Percentiles rank a stretch among this genome's conserved stretches.
phyloP scores from a whole-genome alignment of 208 protist genomes.

The Angomonas desouzai region DNA sequence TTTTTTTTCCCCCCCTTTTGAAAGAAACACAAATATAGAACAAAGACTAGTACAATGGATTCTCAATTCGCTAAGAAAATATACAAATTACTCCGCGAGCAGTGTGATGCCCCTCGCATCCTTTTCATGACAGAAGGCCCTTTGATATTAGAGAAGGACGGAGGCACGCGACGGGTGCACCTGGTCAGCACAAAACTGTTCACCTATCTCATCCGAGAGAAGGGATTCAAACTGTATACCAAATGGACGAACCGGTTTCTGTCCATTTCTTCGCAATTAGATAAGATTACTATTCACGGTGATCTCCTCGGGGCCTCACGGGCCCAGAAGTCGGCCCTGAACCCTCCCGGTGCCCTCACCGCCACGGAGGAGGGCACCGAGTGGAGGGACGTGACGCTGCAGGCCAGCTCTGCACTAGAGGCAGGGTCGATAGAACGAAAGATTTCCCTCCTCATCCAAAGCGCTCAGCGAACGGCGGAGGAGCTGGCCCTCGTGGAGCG shows the following conservation, averaged over 20 bases:
- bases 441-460: conserved; percentile 41
- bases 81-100: conserved; percentile 64
- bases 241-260: conserved; percentile 71
- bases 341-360: conserved; percentile 14
- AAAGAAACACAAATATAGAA: not conserved
- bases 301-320: conserved; percentile 16
- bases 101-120: conserved; percentile 68
- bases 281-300: conserved; percentile 22
- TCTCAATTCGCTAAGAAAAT: conserved; percentile 26
- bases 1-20: conserved; percentile 1
- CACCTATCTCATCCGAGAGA: conserved; percentile 80
- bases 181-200: conserved; percentile 66
- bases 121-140: conserved; percentile 48
- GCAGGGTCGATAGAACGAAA: conserved; percentile 33
- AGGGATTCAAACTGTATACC: conserved; percentile 68
- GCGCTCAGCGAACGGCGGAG: conserved; percentile 41
- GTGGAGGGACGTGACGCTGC: conserved; percentile 48
- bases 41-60: conserved; percentile 4
- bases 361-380: conserved; percentile 13
- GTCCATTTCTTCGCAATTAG: conserved; percentile 26
- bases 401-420: conserved; percentile 30
- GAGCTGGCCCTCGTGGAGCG: conserved; percentile 48
- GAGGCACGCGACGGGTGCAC: conserved; percentile 46
- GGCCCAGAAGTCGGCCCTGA: not conserved
- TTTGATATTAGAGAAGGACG: conserved; percentile 45